Evolutionary conservation across 2,329 filamentous ascomycete genomes (phyloP), one percentile per base, ranked within the genome.

Genomic region (Aulographum hederae): DNA sequence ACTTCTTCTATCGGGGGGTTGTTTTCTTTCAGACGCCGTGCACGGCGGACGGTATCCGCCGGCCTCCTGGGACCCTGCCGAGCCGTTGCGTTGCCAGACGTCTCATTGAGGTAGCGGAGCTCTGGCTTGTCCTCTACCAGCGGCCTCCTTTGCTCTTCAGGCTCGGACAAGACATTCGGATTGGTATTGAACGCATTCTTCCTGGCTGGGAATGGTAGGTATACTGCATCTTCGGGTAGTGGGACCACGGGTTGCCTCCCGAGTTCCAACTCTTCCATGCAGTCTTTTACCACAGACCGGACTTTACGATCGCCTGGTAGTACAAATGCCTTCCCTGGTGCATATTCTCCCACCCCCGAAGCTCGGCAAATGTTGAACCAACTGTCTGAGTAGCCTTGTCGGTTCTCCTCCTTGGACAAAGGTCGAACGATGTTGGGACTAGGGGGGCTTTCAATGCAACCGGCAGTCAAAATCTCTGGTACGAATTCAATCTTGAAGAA

Each of bases 401-500:
- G 47, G 17, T 61, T 50, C 2, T 53, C 56, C 6, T 58, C 48
- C 28, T 57, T 47, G 16, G 51, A 54, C 1, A 58, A 58, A 14
- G 59, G 46, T 10, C 27, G 27, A 3, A 51, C 46, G 18, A 55
- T 50, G 16, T 58, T 58, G 3, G 56, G 44, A 59, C 61, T 67
- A 26, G 50, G 52, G 3, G 63, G 63, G 15, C 58, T 48, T 29
- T 52, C 51, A 27, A 57, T 54, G 34, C 59, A 63, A 5, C 46
- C 47, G 5, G 49, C 48, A 12, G 61, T 60, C 19, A 67, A 56
- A 14, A 54, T 48, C 6, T 55, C 41, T 2, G 80, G 81, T 50
- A 86, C 71, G 51, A 75, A 82, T 11, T 78, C 78, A 18, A 73
- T 65, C 32, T 68, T 70, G 59, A 89, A 89, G 52, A 86, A 89